Evolutionary conservation across 2,329 filamentous ascomycete genomes (phyloP).

Genomic region (Penicillium sp.): DNA sequence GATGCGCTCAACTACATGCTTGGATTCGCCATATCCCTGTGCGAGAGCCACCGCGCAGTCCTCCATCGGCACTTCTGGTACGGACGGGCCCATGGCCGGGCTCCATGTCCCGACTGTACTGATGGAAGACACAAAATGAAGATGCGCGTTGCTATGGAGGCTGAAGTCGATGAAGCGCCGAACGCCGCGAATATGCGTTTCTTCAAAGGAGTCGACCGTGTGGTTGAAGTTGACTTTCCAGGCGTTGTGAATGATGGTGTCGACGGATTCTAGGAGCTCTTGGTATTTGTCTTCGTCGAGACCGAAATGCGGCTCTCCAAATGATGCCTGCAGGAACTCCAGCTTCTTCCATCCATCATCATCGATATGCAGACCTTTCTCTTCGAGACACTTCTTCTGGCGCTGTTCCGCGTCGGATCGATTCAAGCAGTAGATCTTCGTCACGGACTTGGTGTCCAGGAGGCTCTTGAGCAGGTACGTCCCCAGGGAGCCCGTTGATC

Average conservation of each 20-base stretch:
- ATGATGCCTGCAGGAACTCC: slow-evolving; percentile 35
- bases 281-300: slow-evolving; percentile 24
- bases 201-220: slow-evolving; percentile 34
- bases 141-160: slow-evolving; percentile 24
- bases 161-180: slow-evolving; percentile 31
- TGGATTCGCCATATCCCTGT: slow-evolving; percentile 38
- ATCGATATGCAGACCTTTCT: slow-evolving; percentile 40
- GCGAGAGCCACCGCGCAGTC: slow-evolving; percentile 30
- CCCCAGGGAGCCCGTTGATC: slow-evolving; percentile 3
- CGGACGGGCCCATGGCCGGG: slow-evolving; percentile 25
- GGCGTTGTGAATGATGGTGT: slow-evolving; percentile 36
- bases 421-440: slow-evolving; percentile 4
- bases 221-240: slow-evolving; percentile 44
- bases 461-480: slow-evolving; percentile 1
- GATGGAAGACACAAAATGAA: slow-evolving; percentile 36
- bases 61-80: slow-evolving; percentile 26
- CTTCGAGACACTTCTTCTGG: slow-evolving; percentile 38
- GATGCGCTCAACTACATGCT: slow-evolving; percentile 45
- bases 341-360: slow-evolving; percentile 26
- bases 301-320: slow-evolving; percentile 27
- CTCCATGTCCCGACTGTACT: slow-evolving; percentile 26
- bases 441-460: slow-evolving; percentile 22
- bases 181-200: slow-evolving; percentile 32
- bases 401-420: slow-evolving; percentile 33
- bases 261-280: slow-evolving; percentile 23